These are phyloP conservation scores for Balakata baccata DNA, from an alignment of 345 rosid species.

Conservation along the genomic window DNA sequence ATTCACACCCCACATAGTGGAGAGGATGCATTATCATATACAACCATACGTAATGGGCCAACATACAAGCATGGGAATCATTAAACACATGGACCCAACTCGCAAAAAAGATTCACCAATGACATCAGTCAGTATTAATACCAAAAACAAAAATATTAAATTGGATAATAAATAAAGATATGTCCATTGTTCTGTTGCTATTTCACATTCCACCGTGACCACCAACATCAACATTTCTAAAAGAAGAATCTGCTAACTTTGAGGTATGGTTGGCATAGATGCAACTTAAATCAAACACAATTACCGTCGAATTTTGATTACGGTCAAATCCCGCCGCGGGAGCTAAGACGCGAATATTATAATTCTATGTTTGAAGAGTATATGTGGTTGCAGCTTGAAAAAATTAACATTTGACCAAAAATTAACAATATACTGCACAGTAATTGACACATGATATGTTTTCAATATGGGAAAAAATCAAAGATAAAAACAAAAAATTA, in stretches of 20 bases:
- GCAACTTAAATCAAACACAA: not conserved
- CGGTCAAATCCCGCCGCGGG: slow-evolving; percentile 9
- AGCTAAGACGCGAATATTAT: not conserved
- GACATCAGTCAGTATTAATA: slow-evolving; percentile 5
- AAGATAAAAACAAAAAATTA: slow-evolving; percentile 13
- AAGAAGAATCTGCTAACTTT: not conserved
- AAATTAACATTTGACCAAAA: slow-evolving; percentile 24
- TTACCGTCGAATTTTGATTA: not conserved
- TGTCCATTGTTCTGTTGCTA: slow-evolving; percentile 24
- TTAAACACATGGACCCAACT: slow-evolving; percentile 28
- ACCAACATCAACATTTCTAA: slow-evolving; percentile 9
- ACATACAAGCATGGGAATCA: slow-evolving; percentile 23
- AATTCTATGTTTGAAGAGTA: slow-evolving; percentile 11
- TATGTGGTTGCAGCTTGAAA: not conserved
- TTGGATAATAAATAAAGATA: not conserved
- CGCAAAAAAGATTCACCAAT: slow-evolving; percentile 10
- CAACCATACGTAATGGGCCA: slow-evolving; percentile 28
- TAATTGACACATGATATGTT: not conserved
- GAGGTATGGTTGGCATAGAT: too few species aligned
- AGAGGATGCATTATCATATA: slow-evolving; percentile 25
- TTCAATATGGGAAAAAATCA: slow-evolving; percentile 7
- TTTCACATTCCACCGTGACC: slow-evolving; percentile 17
- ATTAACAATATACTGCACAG: not conserved
- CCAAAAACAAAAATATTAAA: not conserved
- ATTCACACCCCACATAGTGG: slow-evolving; percentile 22